Conservation (phyloP, 352 stramenopile genomes). For the Phytophthora sojae region DNA sequence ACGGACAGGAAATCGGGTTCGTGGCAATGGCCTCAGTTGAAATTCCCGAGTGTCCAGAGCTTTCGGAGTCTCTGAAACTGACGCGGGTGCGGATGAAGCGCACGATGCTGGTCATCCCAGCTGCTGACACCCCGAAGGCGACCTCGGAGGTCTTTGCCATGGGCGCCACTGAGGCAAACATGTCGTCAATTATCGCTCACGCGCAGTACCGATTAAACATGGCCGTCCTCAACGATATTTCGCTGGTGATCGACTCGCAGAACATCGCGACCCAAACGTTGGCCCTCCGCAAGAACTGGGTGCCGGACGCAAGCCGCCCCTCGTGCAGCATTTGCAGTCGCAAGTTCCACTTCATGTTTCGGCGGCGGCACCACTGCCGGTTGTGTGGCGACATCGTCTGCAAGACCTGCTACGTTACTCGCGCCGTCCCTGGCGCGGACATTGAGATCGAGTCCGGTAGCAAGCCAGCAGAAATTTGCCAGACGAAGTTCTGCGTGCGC, state of each 20-base stretch:
- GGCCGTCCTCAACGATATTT: conserved; percentile 60
- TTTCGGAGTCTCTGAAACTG: conserved; percentile 38
- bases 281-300: conserved; percentile 39
- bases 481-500: conserved; percentile 67
- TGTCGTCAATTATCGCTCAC: conserved; percentile 45
- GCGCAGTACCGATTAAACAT: conserved; percentile 56
- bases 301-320: conserved; percentile 43
- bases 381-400: conserved; percentile 64
- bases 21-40: conserved; percentile 49
- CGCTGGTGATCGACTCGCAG: conserved; percentile 59
- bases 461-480: conserved; percentile 33
- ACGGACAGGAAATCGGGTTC: conserved; percentile 53
- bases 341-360: conserved; percentile 42
- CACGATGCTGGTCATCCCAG: conserved; percentile 52
- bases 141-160: conserved; percentile 62
- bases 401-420: conserved; percentile 57
- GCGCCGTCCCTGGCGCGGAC: conserved; percentile 33
- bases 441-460: conserved; percentile 17
- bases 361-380: conserved; percentile 56
- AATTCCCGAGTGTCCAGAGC: conserved; percentile 53
- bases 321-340: conserved; percentile 43
- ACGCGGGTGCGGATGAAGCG: conserved; percentile 53
- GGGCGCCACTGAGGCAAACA: conserved; percentile 41
- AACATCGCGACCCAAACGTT: conserved; percentile 57
- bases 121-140: conserved; percentile 29